Evolutionary conservation across 345 rosid genomes (phyloP).

Genomic region (Gossypium stocksii): DNA sequence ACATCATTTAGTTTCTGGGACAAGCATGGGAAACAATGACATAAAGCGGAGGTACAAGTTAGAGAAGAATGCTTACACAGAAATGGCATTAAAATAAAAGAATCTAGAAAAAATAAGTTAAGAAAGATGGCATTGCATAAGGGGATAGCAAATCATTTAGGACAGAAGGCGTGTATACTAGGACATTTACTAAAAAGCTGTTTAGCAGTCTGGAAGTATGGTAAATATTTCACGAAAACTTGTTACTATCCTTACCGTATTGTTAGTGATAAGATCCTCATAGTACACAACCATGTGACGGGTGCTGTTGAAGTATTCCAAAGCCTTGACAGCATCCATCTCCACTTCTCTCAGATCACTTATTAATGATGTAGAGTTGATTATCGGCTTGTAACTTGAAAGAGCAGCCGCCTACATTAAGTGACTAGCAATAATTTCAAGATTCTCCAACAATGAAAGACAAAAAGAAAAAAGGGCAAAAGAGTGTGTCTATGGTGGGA

Average conservation of each 20-base stretch:
- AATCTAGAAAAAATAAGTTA: background rate
- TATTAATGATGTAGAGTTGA: conserved; percentile 65
- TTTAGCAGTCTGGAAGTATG: background rate
- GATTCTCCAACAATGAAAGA: conserved; percentile 1
- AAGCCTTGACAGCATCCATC: conserved; percentile 47
- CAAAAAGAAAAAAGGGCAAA: no score
- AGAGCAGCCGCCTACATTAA: conserved; percentile 65
- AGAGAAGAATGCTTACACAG: background rate
- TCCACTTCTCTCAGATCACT: conserved; percentile 59
- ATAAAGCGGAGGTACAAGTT: background rate
- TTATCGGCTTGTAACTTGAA: conserved; percentile 68
- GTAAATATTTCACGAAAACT: background rate
- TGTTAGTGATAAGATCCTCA: conserved; percentile 69
- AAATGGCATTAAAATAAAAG: background rate
- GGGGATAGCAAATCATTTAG: no score
- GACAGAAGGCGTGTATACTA: no score
- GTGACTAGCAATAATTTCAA: conserved; percentile 16
- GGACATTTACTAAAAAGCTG: background rate
- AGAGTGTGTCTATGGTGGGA: background rate
- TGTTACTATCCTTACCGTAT: conserved; percentile 35
- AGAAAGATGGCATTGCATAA: background rate
- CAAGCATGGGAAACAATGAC: background rate
- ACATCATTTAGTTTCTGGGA: conserved; percentile 74
- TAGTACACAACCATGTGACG: conserved; percentile 73
- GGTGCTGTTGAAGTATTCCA: conserved; percentile 62